phyloP scores from a whole-genome alignment of 352 stramenopile genomes.

The Aphanomyces euteiches region DNA sequence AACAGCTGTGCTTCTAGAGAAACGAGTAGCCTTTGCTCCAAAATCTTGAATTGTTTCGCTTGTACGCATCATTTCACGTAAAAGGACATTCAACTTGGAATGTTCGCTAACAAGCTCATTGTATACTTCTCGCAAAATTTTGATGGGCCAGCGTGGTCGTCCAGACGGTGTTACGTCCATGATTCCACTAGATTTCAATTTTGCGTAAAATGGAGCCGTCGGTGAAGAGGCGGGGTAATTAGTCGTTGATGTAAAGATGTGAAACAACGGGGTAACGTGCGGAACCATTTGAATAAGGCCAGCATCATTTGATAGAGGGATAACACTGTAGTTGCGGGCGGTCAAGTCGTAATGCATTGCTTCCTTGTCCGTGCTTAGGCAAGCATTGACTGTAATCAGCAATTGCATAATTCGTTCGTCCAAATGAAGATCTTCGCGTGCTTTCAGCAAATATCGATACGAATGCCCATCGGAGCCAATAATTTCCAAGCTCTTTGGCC shows the following conservation, averaged over 20 bases:
- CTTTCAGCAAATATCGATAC: conserved; percentile 84
- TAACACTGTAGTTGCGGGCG: conserved; percentile 69
- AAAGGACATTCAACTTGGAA: conserved; percentile 47
- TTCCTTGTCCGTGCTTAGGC: conserved; percentile 51
- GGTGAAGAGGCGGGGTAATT: conserved; percentile 41
- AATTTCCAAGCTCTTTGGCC: conserved; percentile 80
- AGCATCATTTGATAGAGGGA: conserved; percentile 70
- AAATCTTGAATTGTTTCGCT: conserved; percentile 59
- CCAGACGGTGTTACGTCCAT: conserved; percentile 64
- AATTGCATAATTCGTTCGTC: conserved; percentile 91
- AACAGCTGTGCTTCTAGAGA: conserved; percentile 74
- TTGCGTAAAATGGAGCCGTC: conserved; percentile 78
- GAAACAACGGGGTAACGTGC: conserved; percentile 73
- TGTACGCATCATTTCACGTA: conserved; percentile 54
- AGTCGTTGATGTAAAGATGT: conserved; percentile 62
- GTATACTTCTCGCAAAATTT: conserved; percentile 63
- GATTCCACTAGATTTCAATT: conserved; percentile 75
- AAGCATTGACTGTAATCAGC: conserved; percentile 63
- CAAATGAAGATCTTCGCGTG: conserved; percentile 81
- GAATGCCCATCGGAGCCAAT: conserved; percentile 63
- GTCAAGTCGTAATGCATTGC: conserved; percentile 44
- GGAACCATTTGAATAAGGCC: conserved; percentile 86
- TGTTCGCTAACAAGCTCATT: conserved; percentile 60
- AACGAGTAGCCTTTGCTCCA: conserved; percentile 52
- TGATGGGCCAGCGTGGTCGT: conserved; percentile 53